Evolutionary conservation across 2,329 filamentous ascomycete species (phyloP).

Genomic region (Ophiobolus disseminans): DNA sequence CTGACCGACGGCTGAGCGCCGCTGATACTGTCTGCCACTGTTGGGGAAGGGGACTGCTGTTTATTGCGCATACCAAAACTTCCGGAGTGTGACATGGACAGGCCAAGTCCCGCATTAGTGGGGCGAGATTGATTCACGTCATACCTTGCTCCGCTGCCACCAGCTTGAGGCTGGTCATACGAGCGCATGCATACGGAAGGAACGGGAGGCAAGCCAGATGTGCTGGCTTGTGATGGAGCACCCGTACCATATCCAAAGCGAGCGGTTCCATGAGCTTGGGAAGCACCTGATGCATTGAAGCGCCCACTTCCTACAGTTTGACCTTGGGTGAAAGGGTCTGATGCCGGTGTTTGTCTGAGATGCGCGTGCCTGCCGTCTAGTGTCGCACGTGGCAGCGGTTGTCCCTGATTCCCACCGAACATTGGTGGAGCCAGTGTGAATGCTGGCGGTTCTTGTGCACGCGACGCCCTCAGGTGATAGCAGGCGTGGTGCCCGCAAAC

Average conservation of each 20-base stretch:
- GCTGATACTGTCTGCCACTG: slow-evolving; percentile 36
- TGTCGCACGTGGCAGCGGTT: slow-evolving; percentile 17
- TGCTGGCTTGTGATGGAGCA: slow-evolving; percentile 39
- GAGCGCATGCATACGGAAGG: slow-evolving; percentile 49
- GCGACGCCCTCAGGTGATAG: slow-evolving; percentile 54
- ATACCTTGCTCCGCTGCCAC: slow-evolving; percentile 30
- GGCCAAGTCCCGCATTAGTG: slow-evolving; percentile 38
- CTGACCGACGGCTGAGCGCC: slow-evolving; percentile 20
- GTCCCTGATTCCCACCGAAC: slow-evolving; percentile 23
- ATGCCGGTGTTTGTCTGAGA: slow-evolving; percentile 9
- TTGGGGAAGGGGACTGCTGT: slow-evolving; percentile 40
- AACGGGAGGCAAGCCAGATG: slow-evolving; percentile 44
- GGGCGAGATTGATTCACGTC: slow-evolving; percentile 30
- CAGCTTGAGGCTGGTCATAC: slow-evolving; percentile 38
- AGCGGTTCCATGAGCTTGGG: slow-evolving; percentile 27
- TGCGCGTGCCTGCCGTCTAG: too few species aligned
- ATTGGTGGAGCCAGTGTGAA: slow-evolving; percentile 16
- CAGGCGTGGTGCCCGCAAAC: slow-evolving; percentile 65
- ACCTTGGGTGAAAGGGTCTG: slow-evolving; percentile 4
- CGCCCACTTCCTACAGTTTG: slow-evolving; percentile 13
- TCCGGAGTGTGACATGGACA: slow-evolving; percentile 42
- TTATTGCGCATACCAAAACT: slow-evolving; percentile 29
- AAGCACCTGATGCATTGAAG: slow-evolving; percentile 19
- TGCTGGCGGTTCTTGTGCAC: slow-evolving; percentile 20
- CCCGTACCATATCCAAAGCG: slow-evolving; percentile 29